Evolutionary conservation across 768 basidiomycete genomes (phyloP).

Genomic region (Dacryopinax primogenitus): DNA sequence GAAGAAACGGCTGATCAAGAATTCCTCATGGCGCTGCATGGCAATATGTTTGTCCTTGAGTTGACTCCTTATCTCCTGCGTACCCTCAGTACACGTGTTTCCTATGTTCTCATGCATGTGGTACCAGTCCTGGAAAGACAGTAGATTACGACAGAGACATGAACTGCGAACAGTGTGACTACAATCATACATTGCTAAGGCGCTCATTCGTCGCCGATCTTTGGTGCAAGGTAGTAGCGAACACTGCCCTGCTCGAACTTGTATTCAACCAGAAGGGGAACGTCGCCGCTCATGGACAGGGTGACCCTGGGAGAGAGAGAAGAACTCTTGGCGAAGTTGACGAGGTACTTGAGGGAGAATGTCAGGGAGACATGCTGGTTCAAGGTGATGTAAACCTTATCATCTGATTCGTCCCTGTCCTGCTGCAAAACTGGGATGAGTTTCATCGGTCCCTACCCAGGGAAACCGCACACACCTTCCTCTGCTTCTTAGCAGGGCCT

Average conservation of each 20-base stretch:
- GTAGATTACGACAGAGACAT: constrained; percentile 2
- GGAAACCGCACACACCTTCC: constrained; percentile 11
- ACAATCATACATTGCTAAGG: background rate
- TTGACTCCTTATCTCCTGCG: too few species aligned
- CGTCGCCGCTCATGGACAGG: constrained; percentile 84
- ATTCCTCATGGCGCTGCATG: too few species aligned
- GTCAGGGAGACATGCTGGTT: constrained; percentile 83
- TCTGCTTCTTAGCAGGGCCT: constrained; percentile 34
- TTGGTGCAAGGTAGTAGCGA: constrained; percentile 91
- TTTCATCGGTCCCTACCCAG: background rate
- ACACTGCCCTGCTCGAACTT: constrained; percentile 80
- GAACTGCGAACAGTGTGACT: background rate
- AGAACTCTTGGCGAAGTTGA: constrained; percentile 88
- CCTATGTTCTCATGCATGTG: background rate
- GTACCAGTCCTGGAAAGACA: background rate
- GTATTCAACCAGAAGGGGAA: constrained; percentile 79
- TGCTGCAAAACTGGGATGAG: constrained; percentile 23
- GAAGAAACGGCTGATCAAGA: too few species aligned
- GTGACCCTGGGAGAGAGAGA: constrained; percentile 58
- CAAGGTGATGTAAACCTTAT: constrained; percentile 67
- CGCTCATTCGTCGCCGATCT: constrained; percentile 71
- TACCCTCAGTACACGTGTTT: too few species aligned
- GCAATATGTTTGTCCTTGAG: too few species aligned
- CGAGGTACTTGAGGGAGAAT: constrained; percentile 92
- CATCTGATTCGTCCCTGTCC: constrained; percentile 33